These are phyloP conservation scores for Saxispiralis lemnorum DNA, from an alignment of 495 filamentous ascomycete genomes.

Conservation along the genomic window DNA sequence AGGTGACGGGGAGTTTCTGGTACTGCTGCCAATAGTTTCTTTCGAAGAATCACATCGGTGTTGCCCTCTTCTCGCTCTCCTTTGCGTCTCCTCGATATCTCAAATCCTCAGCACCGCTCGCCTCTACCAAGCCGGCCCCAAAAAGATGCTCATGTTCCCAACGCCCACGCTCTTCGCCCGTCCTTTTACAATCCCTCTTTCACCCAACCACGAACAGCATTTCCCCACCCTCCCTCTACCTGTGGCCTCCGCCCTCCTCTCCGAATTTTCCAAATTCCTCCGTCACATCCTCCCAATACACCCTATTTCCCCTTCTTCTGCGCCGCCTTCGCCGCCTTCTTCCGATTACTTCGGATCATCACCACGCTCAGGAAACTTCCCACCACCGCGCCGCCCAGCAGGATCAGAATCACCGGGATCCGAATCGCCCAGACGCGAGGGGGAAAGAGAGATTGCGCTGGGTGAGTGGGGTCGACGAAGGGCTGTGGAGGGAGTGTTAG, in stretches of 20 bases:
- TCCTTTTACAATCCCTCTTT: too few relatives aligned
- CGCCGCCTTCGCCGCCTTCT: conserved; percentile 88
- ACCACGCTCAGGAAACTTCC: conserved; percentile 90
- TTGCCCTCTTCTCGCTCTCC: too few relatives aligned
- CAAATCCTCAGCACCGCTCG: too few relatives aligned
- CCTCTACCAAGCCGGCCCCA: too few relatives aligned
- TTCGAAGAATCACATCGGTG: too few relatives aligned
- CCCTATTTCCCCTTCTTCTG: conserved; percentile 34
- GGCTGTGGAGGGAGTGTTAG: conserved; percentile 38
- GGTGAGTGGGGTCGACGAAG: conserved; percentile 83
- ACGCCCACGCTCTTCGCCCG: too few relatives aligned
- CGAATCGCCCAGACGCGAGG: conserved; percentile 97
- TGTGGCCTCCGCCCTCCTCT: background rate
- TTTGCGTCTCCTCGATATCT: too few relatives aligned
- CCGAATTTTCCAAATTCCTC: background rate
- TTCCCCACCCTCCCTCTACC: background rate
- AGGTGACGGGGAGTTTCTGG: too few relatives aligned
- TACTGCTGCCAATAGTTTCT: too few relatives aligned
- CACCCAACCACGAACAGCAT: too few relatives aligned
- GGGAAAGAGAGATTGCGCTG: conserved; percentile 86
- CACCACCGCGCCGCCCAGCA: conserved; percentile 82
- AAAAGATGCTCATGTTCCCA: too few relatives aligned
- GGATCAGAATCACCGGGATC: conserved; percentile 87
- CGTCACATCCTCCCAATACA: background rate
- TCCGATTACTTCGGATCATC: conserved; percentile 96